Base-by-base conservation (phyloP, 225 moss, liverwort and hornwort species). In the Rhytidiadelphus loreus region DNA sequence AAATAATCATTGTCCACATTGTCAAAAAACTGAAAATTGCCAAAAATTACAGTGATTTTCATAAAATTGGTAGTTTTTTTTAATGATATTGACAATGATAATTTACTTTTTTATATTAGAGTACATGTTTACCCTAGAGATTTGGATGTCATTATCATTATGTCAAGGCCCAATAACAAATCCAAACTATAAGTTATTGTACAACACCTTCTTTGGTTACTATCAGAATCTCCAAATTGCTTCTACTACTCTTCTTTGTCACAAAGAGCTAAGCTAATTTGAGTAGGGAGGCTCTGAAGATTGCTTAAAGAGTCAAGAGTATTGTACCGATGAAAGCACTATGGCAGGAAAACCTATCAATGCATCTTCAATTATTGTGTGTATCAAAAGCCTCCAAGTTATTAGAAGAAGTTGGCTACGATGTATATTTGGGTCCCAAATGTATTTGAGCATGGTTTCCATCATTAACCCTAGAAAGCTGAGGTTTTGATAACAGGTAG, bases 391-490 rank as follows among this genome's bases (percentile, higher is more conserved):
- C n/a, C 68, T 37, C 37, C 6, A 68, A n/a, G 68, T n/a, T n/a
- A 66, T 21, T 12, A n/a, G n/a, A 63, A 64, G 64, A 37, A 37
- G 37, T 1, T 68, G 4, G 22, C 22, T 66, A 21, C 11, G 4
- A 68, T n/a, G 12, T n/a, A 13, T n/a, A 68, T n/a, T 68, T 1
- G 11, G 20, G 37, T 68, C 23, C 13, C 22, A 23, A 22, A n/a
- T n/a, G 23, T 8, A 22, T 22, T 68, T 68, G n/a, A 7, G 13
- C 8, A 68, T 68, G 4, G n/a, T 68, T 66, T 37, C 1, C 0
- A 6, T n/a, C 22, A 20, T 37, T n/a, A 12, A 68, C 12, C 12
- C 3, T 1, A 0, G 0, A 68, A 68, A 22, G n/a, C n/a, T 12
- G 22, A n/a, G 68, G 13, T 68, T 23, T 68, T 68, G 22, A n/a